A percentile compares a stretch with the other conserved stretches of the same genome.
These are phyloP conservation scores for Beta corolliflora DNA, from an alignment of 179 eudicot species.

Conservation along the genomic window DNA sequence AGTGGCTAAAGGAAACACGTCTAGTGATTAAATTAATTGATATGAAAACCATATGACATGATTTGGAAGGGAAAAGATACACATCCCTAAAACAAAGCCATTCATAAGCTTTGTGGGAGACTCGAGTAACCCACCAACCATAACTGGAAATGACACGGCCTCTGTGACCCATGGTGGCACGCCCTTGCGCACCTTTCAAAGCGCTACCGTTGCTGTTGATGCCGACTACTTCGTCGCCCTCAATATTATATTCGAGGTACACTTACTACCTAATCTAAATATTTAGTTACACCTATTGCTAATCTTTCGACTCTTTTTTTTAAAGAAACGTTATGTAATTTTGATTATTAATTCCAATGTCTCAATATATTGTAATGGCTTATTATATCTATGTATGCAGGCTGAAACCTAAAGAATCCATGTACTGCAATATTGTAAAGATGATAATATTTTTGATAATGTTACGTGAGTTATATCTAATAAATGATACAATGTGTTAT, in stretches of 20 bases:
- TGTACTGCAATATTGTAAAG: too few relatives aligned
- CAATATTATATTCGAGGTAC: conserved; percentile 67
- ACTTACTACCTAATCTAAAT: neutral
- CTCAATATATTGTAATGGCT: too few relatives aligned
- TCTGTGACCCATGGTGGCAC: conserved; percentile 24
- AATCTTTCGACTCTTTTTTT: neutral
- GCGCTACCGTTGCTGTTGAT: conserved; percentile 66
- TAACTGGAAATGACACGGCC: conserved; percentile 69
- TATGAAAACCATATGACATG: neutral
- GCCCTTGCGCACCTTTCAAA: conserved; percentile 53
- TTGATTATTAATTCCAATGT: too few relatives aligned
- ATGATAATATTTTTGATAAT: too few relatives aligned
- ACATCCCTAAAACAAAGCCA: conserved; percentile 45
- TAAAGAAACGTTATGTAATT: too few relatives aligned
- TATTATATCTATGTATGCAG: too few relatives aligned
- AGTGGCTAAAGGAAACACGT: neutral
- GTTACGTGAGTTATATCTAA: too few relatives aligned
- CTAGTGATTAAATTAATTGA: neutral
- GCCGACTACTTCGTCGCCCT: conserved; percentile 63
- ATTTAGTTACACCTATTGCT: neutral
- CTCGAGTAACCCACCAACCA: conserved; percentile 52
- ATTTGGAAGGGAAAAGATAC: conserved; percentile 57
- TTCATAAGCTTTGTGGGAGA: conserved; percentile 59
- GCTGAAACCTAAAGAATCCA: too few relatives aligned
- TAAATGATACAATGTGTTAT: too few relatives aligned